These are phyloP conservation scores for Madurella mycetomatis DNA, from an alignment of 2,329 filamentous ascomycete species.

Conservation along the genomic window DNA sequence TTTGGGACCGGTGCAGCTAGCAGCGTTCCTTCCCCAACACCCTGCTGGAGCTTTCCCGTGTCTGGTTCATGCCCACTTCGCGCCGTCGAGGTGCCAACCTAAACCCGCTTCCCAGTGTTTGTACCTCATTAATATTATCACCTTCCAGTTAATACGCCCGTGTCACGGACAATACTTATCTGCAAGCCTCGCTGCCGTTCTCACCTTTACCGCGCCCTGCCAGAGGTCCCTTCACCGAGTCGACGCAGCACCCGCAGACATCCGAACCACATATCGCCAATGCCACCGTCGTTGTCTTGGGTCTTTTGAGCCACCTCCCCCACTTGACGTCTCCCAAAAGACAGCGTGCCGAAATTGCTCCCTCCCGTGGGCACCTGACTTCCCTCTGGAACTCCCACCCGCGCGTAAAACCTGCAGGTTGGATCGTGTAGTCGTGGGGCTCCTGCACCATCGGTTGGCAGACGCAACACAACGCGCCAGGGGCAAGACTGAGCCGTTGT, in stretches of 20 bases:
- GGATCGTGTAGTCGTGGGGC: constrained; percentile 18
- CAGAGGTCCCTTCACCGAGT: neutral
- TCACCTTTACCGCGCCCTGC: constrained; percentile 6
- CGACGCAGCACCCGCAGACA: neutral
- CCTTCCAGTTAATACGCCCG: neutral
- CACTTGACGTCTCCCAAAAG: neutral
- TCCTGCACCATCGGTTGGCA: constrained; percentile 10
- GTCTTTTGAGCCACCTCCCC: neutral
- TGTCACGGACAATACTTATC: neutral
- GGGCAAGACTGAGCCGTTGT: neutral
- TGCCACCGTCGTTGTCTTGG: constrained; percentile 9
- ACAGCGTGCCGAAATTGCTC: neutral
- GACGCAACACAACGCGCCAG: constrained; percentile 14
- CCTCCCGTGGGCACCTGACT: constrained; percentile 14
- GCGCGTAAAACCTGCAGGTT: constrained; percentile 14
- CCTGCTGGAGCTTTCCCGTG: too few relatives aligned
- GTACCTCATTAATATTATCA: neutral
- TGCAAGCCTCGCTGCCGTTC: neutral
- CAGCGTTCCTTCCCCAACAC: neutral
- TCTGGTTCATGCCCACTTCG: too few relatives aligned
- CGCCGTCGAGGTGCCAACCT: too few relatives aligned
- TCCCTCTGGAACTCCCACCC: constrained; percentile 4
- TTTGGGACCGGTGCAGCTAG: neutral
- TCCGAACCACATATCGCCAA: constrained; percentile 8
- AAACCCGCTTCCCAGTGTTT: too few relatives aligned